These are phyloP conservation scores for Pseudozyma hubeiensis DNA, from an alignment of 1,284 basidiomycete species.

Conservation along the genomic window DNA sequence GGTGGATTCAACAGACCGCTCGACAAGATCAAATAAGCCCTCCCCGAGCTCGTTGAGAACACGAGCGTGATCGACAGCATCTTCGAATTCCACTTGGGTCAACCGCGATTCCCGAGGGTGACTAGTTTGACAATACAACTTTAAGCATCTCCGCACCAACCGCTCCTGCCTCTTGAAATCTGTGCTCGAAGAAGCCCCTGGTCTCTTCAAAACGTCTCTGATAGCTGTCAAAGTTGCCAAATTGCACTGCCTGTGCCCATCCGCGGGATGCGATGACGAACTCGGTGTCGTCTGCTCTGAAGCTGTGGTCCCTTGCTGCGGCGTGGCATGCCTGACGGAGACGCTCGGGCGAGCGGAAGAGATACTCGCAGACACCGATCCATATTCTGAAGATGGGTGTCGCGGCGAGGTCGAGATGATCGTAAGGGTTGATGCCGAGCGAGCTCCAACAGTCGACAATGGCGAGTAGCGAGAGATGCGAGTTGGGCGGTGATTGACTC, in stretches of 20 bases:
- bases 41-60: too few relatives aligned
- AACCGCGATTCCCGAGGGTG: background rate
- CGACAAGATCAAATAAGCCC: constrained; percentile 50
- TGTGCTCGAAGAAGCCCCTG: constrained; percentile 81
- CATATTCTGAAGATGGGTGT: constrained; percentile 96
- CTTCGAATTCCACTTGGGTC: too few relatives aligned
- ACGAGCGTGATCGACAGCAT: too few relatives aligned
- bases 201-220: constrained; percentile 84
- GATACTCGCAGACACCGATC: constrained; percentile 96
- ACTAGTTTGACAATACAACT: constrained; percentile 72
- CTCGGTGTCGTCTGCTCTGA: constrained; percentile 89
- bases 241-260: constrained; percentile 81
- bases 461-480: constrained; percentile 92
- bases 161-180: constrained; percentile 86
- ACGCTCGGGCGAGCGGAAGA: constrained; percentile 77
- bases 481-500: constrained; percentile 75
- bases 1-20: constrained; percentile 57
- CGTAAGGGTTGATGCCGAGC: constrained; percentile 87
- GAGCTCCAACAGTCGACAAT: constrained; percentile 99
- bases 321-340: constrained; percentile 70
- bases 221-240: constrained; percentile 92
- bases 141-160: constrained; percentile 91
- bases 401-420: constrained; percentile 90
- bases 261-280: constrained; percentile 94
- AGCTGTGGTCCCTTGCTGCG: constrained; percentile 81